phyloP scores from a whole-genome alignment of 495 filamentous ascomycete species.

The Letharia lupina region DNA sequence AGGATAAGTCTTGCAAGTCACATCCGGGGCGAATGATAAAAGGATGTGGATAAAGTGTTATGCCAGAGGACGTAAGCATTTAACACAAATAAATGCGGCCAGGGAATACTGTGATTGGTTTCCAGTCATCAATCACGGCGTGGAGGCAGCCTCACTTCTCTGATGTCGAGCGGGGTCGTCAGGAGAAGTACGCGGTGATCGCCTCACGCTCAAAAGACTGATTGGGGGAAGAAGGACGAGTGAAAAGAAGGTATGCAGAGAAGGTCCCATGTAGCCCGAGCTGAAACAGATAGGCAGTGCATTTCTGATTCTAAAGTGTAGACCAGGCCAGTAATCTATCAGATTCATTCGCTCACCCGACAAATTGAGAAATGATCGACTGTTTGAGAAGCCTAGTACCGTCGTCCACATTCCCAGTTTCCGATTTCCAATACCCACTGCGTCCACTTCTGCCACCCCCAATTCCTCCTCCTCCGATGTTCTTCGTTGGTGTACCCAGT shows the following conservation, averaged over 20 bases:
- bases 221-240: neutral
- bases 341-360: neutral
- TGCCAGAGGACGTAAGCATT: neutral
- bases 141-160: no score
- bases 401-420: neutral
- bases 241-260: neutral
- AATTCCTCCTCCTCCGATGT: neutral
- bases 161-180: neutral
- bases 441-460: neutral
- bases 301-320: neutral
- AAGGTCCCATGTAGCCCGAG: neutral
- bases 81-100: neutral
- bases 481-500: neutral
- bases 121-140: no score
- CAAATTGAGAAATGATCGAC: neutral
- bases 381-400: neutral
- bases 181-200: neutral
- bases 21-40: neutral
- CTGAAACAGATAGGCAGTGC: neutral
- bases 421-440: neutral
- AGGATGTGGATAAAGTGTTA: no score
- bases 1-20: neutral
- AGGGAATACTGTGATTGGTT: no score
- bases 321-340: neutral
- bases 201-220: neutral